Base-by-base conservation (phyloP, 805 yeast species). In the Candida qinlingensis region DNA sequence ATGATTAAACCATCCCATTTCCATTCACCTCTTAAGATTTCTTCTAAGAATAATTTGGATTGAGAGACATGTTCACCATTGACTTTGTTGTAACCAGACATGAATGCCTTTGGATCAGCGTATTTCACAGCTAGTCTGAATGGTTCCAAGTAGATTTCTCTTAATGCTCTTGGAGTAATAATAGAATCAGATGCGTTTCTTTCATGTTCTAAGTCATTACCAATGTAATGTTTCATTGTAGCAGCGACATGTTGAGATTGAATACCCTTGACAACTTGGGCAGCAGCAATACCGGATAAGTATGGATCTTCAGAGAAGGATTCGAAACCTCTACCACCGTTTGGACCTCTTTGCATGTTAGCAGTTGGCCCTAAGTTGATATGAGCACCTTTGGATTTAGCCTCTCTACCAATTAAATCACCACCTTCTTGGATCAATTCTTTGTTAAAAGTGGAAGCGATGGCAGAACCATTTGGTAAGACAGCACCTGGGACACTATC, bases 241-340 rank as follows among this genome's bases (percentile, higher is more conserved):
- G 85, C 83, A 43, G 73, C 72, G 39, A 81, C 67, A 41, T 75
- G 71, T 42, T 68, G 62, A 35, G 63, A 57, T 60, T 81, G 87
- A 46, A 82, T 73, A 37, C 87, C 87, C 40, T 70, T 66, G 49
- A 80, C 67, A 37, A 76, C 65, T 12, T 69, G 62, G n/a, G 80
- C 71, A 35, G 85, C 74, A 13, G 63, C 69, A 11, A 63, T 47
- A 48, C 80, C 80, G 6, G 77, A 61, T 33, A 75, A 58, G 34
- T 69, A 64, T 4, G 87, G 87, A 58, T 81, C 87, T 62, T 81
- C 87, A 29, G 79, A 69, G 63, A 76, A 81, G 33, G 80, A 71
- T 61, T 81, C 87, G 56, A 80, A 81, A 2, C 80, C 80, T 47
- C 87, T 66, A 19, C 87, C 85, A 30, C 85, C 84, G 34, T 76